Evolutionary conservation across 148 eudicot species (phyloP), one percentile per base, ranked within the genome.

Genomic region (Rhododendron kiyosumense): DNA sequence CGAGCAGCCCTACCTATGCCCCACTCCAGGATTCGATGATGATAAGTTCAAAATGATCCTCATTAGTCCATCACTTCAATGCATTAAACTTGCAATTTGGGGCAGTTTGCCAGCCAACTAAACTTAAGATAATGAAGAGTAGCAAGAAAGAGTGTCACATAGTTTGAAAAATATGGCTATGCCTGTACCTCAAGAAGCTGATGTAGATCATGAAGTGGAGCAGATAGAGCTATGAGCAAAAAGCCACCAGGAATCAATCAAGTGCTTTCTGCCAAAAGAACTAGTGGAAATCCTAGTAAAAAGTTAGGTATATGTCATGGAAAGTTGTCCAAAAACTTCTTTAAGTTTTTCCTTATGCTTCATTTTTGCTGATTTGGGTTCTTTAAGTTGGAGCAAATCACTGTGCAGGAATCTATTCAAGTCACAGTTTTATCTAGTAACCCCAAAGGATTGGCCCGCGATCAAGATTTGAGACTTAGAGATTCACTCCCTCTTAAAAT

Each of bases 211-310:
- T 28, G 13, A 79, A 30, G 63, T 49, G 41, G 83, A 48, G 65
- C 30, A 71, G 41, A 71, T 32, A 71, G n/a, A 22, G 20, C 0
- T 81, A 17, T 52, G 30, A 48, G 57, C 54, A 5, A 49, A 26
- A 78, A 13, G 81, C 57, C 26, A 81, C 83, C 67, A n/a, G 20
- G 78, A 71, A 45, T 17, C 46, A 30, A 84, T 43, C 78, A 83
- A 26, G 38, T 83, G 52, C 59, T 54, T 22, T 69, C 67, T 79
- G 61, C 59, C 59, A 48, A 20, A 51, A 79, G 41, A 32, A 20
- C 7, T 49, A 84, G 85, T 84, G 85, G 85, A 84, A 83, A 46
- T 71, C 85, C 78, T 69, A 10, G 20, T 48, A 28, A 84, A 48
- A 84, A 69, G 85, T 69, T 84, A 71, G 85, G 85, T 71, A 71